Evolutionary conservation across 345 rosid species (phyloP).

Genomic region (Eucalyptus curtisii): DNA sequence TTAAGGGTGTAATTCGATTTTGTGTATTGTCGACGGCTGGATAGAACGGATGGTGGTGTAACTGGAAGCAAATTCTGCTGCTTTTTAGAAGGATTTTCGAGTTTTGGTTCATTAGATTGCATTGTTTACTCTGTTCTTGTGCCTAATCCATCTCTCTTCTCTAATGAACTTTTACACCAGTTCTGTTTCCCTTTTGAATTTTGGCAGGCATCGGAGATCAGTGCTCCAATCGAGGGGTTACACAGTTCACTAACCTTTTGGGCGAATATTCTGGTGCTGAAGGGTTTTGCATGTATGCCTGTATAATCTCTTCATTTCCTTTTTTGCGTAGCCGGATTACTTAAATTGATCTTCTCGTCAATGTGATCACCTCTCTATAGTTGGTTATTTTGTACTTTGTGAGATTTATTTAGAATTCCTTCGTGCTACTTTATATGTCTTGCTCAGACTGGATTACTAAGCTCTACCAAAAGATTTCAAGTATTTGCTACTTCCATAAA

Average conservation of each 20-base stretch:
- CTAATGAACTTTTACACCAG: neutral
- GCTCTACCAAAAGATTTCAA: neutral
- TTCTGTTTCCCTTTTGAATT: neutral
- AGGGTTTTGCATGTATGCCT: constrained; percentile 70
- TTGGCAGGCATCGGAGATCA: constrained; percentile 71
- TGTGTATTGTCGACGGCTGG: neutral
- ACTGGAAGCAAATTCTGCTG: neutral
- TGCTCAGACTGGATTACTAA: neutral
- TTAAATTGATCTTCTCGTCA: neutral
- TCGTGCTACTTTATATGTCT: neutral
- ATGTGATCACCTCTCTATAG: neutral
- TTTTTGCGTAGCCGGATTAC: neutral
- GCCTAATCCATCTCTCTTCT: neutral
- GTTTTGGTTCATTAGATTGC: neutral
- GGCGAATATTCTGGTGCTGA: constrained; percentile 47
- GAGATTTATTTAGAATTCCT: neutral
- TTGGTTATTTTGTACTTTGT: neutral
- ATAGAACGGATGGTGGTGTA: neutral
- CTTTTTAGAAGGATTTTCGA: neutral
- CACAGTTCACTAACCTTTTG: constrained; percentile 59
- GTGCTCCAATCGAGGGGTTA: constrained; percentile 45
- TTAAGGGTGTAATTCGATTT: neutral
- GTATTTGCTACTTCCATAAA: neutral
- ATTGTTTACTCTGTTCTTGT: neutral
- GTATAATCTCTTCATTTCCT: neutral